Conservation (phyloP, 345 rosid genomes). For the Eucalyptus sideroxylon region DNA sequence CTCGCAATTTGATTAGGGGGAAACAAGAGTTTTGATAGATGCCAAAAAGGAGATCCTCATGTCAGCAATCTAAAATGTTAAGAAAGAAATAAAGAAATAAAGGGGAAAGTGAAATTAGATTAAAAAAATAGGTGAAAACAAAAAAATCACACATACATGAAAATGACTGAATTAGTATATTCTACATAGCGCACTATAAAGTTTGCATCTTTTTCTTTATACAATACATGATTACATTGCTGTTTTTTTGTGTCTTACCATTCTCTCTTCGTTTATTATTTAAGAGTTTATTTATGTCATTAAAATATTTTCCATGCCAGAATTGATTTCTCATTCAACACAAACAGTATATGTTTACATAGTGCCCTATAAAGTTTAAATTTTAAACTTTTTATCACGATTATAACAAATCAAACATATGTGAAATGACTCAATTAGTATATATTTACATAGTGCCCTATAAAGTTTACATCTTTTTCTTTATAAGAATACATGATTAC, state of each 20-base stretch:
- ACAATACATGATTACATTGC: background rate
- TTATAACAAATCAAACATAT: background rate
- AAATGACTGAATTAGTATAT: background rate
- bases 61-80: background rate
- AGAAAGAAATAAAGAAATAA: background rate
- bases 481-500: background rate
- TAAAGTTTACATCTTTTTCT: background rate
- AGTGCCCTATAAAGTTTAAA: too few relatives aligned
- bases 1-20: background rate
- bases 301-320: fast-evolving
- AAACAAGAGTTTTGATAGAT: background rate
- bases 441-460: background rate
- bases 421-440: background rate
- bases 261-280: background rate
- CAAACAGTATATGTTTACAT: too few relatives aligned
- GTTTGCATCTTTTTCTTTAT: background rate
- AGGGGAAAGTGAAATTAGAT: background rate
- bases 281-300: background rate
- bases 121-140: background rate
- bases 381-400: too few relatives aligned
- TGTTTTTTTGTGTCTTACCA: background rate
- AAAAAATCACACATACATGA: background rate
- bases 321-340: too few relatives aligned
- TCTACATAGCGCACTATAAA: background rate
- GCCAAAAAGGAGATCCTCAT: background rate